Percentiles rank a stretch among this genome's conserved stretches.
phyloP scores from a whole-genome alignment of 495 filamentous ascomycete species.

The Aspergillus indologenus region DNA sequence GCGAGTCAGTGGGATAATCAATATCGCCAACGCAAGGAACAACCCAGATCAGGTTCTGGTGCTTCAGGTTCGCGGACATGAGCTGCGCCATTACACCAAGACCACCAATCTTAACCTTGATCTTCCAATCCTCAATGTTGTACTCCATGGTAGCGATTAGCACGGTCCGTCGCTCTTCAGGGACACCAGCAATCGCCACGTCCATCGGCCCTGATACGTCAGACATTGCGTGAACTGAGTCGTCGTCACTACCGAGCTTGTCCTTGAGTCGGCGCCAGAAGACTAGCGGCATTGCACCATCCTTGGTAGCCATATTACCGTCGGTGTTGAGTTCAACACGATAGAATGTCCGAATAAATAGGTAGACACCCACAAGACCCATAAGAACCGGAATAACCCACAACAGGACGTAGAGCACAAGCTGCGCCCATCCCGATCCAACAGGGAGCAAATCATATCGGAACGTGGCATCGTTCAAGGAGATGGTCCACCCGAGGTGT shows the following conservation, averaged over 20 bases:
- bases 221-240: slow-evolving; percentile 22
- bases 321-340: slow-evolving; percentile 50
- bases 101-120: slow-evolving; percentile 3
- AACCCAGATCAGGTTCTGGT: slow-evolving; percentile 6
- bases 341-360: slow-evolving; percentile 49
- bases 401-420: slow-evolving; percentile 45
- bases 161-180: slow-evolving; percentile 14
- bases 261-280: slow-evolving; percentile 16
- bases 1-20: neutral
- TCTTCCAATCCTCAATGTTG: slow-evolving; percentile 3
- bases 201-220: slow-evolving; percentile 19
- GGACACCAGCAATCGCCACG: slow-evolving; percentile 14
- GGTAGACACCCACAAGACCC: slow-evolving; percentile 36
- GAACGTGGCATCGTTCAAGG: slow-evolving; percentile 44
- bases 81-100: slow-evolving; percentile 4
- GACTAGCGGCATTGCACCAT: slow-evolving; percentile 7
- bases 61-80: slow-evolving; percentile 1
- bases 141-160: slow-evolving; percentile 5
- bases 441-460: slow-evolving; percentile 39
- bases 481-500: slow-evolving; percentile 41
- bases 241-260: slow-evolving; percentile 5
- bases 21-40: slow-evolving; percentile 1
- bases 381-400: slow-evolving; percentile 40
- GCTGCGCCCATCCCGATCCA: slow-evolving; percentile 40
- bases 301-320: slow-evolving; percentile 18